A percentile compares a stretch with the other conserved stretches of the same genome.
These are phyloP conservation scores for Hippophae rhamnoides DNA, from an alignment of 306 rosid species.

Conservation along the genomic window DNA sequence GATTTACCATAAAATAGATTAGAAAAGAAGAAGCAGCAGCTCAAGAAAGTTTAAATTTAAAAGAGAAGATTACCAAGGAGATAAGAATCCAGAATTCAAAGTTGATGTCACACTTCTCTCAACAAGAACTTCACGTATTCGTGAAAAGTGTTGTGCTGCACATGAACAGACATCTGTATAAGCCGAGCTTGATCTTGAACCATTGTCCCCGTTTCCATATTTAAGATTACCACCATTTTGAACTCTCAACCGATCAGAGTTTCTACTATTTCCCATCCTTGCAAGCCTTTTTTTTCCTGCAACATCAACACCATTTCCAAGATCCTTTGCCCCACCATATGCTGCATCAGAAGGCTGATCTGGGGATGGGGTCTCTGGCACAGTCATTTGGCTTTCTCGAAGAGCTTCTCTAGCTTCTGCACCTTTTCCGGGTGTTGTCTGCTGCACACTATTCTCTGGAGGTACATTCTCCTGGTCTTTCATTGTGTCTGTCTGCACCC, in stretches of 20 bases:
- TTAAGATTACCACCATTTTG: slow-evolving; percentile 43
- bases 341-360: slow-evolving; percentile 47
- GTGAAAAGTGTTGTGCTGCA: slow-evolving; percentile 77
- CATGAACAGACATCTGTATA: slow-evolving; percentile 69
- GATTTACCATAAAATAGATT: too few species aligned
- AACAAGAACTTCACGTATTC: slow-evolving; percentile 84
- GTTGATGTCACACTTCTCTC: slow-evolving; percentile 81
- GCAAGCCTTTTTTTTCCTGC: slow-evolving; percentile 64
- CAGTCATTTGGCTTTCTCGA: slow-evolving; percentile 62
- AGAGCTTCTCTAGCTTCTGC: slow-evolving; percentile 50
- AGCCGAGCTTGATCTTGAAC: slow-evolving; percentile 51
- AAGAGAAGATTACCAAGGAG: slow-evolving; percentile 65
- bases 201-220: slow-evolving; percentile 48
- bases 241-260: slow-evolving; percentile 27
- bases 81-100: slow-evolving; percentile 83
- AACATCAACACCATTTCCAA: slow-evolving; percentile 49
- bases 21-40: not conserved
- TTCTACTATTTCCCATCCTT: slow-evolving; percentile 52
- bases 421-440: slow-evolving; percentile 75
- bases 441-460: slow-evolving; percentile 56
- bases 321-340: slow-evolving; percentile 47
- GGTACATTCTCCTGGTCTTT: slow-evolving; percentile 77
- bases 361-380: slow-evolving; percentile 87
- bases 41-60: not conserved
- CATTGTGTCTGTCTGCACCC: slow-evolving; percentile 26